Evolutionary conservation across 2,329 filamentous ascomycete genomes (phyloP), one percentile per base, ranked within the genome.

Genomic region (Shiraia sp.): DNA sequence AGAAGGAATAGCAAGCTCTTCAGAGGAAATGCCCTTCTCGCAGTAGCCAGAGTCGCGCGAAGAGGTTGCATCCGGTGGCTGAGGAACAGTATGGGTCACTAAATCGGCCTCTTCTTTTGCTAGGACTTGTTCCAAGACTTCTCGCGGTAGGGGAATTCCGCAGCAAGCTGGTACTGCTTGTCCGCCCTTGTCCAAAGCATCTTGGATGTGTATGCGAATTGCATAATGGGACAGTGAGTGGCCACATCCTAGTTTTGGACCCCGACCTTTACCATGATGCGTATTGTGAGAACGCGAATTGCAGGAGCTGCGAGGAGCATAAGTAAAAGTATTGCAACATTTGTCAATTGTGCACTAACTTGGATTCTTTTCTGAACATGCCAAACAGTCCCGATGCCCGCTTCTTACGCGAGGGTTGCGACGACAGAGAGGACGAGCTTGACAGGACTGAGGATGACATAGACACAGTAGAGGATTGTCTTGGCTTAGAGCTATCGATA

Each of bases 121-220:
- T 55, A 70, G 55, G 6, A 71, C 65, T 25, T 57, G 55, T 36
- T 71, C 66, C 8, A 75, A 56, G n/a, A 72, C 49, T 3, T 50
- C 47, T 13, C 63, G 68, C n/a, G 72, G 70, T 13, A 75, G 57
- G 2, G 67, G 65, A 10, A 55, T 62, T 10, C 67, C 68, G 47
- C 73, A 75, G 45, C 72, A 75, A 39, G 56, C 66, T 0, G 73
- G 72, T 8, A 65, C 53, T 7, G 51, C 36, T 10, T 56, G 54
- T 31, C 59, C 52, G 34, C 63, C 66, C n/a, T 42, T 55, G 13
- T 57, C 48, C 24, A 63, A 45, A 17, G 69, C 65, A 22, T 69
- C 61, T 36, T 69, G 63, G 36, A 74, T 64, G 22, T 66, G 62
- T 22, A 58, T 47, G 23, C 57, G 49, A 23, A 65, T 53, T 5